Evolutionary conservation across 2,329 filamentous ascomycete species (phyloP).

Genomic region (Arachnomyces sp.): DNA sequence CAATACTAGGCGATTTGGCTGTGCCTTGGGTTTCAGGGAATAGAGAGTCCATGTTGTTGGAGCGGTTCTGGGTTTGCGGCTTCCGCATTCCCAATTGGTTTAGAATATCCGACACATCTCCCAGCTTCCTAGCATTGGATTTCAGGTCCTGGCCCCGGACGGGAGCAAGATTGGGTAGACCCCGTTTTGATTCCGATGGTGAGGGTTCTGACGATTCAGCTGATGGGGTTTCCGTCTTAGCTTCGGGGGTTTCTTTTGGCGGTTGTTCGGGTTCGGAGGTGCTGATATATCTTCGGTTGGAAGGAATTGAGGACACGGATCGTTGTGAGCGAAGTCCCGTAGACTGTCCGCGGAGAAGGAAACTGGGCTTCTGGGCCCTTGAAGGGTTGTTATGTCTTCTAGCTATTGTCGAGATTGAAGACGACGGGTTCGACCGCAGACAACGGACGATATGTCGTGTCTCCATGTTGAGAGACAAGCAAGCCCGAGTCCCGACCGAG

Average conservation of each 20-base stretch:
- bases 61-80: background rate
- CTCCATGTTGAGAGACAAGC: slow-evolving; percentile 7
- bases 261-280: background rate
- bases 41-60: background rate
- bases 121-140: slow-evolving; percentile 1
- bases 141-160: background rate
- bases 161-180: too few species aligned
- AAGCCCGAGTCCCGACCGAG: too few species aligned
- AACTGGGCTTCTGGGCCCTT: background rate
- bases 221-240: too few species aligned
- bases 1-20: too few species aligned
- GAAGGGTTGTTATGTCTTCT: background rate
- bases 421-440: background rate
- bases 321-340: too few species aligned
- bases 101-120: slow-evolving; percentile 1
- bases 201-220: background rate
- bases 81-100: background rate
- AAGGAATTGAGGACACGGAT: slow-evolving; percentile 1
- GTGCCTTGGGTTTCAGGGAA: background rate
- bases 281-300: background rate
- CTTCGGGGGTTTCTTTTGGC: too few species aligned
- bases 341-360: background rate
- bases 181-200: too few species aligned
- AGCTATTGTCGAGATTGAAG: slow-evolving; percentile 1
- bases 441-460: slow-evolving; percentile 6